Conservation (phyloP, 192 early-diverging fungal genomes). For the Backusella psychrophila region DNA sequence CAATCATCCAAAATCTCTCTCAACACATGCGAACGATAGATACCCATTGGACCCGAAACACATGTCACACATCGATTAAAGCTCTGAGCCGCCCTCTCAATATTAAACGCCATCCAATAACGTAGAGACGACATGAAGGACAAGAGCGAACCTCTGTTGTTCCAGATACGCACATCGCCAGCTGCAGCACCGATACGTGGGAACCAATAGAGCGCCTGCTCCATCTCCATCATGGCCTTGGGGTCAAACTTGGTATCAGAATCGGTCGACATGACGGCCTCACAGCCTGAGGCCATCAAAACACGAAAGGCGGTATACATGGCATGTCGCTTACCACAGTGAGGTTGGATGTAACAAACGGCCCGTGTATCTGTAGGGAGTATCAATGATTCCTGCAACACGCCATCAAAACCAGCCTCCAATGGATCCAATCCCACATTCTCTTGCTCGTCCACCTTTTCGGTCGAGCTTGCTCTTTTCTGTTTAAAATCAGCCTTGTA, state of each 20-base stretch:
- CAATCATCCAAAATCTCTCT: conserved; percentile 52
- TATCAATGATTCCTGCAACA: neutral
- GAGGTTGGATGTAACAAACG: conserved; percentile 49
- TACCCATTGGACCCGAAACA: conserved; percentile 63
- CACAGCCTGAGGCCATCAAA: conserved; percentile 38
- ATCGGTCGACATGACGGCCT: conserved; percentile 60
- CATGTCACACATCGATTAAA: conserved; percentile 59
- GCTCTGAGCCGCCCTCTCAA: conserved; percentile 60
- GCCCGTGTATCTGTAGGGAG: conserved; percentile 22
- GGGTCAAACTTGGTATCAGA: conserved; percentile 61
- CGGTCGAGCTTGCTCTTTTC: neutral
- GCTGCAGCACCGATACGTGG: conserved; percentile 53
- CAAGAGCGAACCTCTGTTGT: conserved; percentile 43
- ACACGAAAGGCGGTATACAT: conserved; percentile 56
- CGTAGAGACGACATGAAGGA: conserved; percentile 61
- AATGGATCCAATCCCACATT: neutral
- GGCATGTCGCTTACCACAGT: conserved; percentile 50
- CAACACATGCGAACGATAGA: conserved; percentile 50
- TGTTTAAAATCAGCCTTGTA: neutral
- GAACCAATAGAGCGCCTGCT: conserved; percentile 46
- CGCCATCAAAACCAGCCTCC: neutral
- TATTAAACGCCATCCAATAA: conserved; percentile 67
- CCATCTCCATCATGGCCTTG: conserved; percentile 45
- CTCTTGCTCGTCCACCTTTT: neutral
- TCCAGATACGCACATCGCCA: conserved; percentile 55